Evolutionary conservation across 257 asterid genomes (phyloP).

Genomic region (Solanum bulbocastanum): DNA sequence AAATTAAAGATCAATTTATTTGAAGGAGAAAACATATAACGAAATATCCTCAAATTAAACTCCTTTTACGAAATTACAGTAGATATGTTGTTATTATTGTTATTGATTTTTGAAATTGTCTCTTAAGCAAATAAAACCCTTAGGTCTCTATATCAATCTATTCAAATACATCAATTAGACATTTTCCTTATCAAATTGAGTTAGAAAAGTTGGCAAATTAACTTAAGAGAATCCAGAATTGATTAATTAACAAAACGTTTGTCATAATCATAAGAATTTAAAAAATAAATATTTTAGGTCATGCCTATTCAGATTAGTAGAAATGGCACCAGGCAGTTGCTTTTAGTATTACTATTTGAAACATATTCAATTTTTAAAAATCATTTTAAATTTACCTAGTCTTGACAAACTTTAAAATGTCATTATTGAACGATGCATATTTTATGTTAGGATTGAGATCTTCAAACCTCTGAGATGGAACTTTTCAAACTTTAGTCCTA

Average conservation of each 20-base stretch:
- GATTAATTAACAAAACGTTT: not conserved
- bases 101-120: not conserved
- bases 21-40: no score
- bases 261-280: not conserved
- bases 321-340: not conserved
- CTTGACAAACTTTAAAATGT: not conserved
- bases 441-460: not conserved
- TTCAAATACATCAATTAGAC: not conserved
- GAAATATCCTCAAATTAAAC: not conserved
- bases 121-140: not conserved
- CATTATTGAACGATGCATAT: not conserved
- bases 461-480: not conserved
- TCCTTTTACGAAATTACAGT: rapidly evolving
- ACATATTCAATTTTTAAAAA: not conserved
- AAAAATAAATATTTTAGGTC: not conserved
- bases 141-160: not conserved
- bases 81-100: no score
- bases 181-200: not conserved
- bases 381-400: not conserved
- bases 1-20: no score
- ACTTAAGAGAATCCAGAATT: not conserved
- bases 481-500: not conserved
- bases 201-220: not conserved
- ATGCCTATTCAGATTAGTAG: not conserved
- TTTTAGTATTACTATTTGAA: not conserved